A percentile compares a stretch with the other conserved stretches of the same genome.
These are phyloP conservation scores for Pythium apleroticum DNA, from an alignment of 352 stramenopile genomes.

Conservation along the genomic window DNA sequence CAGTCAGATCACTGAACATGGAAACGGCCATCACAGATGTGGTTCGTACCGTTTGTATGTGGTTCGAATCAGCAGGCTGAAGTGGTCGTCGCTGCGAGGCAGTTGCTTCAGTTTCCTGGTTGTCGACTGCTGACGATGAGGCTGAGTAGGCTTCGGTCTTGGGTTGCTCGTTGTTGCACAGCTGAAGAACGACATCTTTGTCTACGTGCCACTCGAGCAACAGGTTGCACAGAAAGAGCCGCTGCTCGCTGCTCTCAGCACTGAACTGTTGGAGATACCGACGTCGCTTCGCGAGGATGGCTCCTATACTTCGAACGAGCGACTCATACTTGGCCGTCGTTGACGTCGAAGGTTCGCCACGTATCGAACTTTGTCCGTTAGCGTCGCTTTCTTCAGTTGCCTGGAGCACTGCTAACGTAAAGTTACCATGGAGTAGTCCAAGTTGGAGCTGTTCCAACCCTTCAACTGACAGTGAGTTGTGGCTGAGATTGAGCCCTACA, in stretches of 20 bases:
- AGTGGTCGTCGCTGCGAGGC: neutral
- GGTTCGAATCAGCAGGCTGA: slow-evolving; percentile 2
- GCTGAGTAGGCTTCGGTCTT: no score
- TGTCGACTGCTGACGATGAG: neutral
- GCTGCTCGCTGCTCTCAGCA: slow-evolving; percentile 12
- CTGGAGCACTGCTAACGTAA: slow-evolving; percentile 44
- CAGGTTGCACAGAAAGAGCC: slow-evolving; percentile 44
- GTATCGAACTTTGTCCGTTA: neutral
- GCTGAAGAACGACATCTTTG: slow-evolving; percentile 49
- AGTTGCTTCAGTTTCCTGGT: slow-evolving; percentile 4
- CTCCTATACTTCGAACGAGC: neutral
- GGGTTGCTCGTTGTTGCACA: slow-evolving; percentile 32
- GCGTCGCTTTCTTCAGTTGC: slow-evolving; percentile 31
- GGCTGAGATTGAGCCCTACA: slow-evolving; percentile 46
- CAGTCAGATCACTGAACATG: neutral
- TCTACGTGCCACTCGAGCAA: slow-evolving; percentile 56
- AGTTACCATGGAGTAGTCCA: slow-evolving; percentile 45
- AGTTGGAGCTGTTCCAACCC: slow-evolving; percentile 34
- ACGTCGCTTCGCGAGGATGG: neutral
- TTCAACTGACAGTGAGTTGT: slow-evolving; percentile 38
- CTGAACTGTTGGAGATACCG: slow-evolving; percentile 6
- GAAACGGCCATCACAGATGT: neutral
- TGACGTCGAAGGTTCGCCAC: neutral
- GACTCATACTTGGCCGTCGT: neutral
- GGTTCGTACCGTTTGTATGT: slow-evolving; percentile 8